Conservation (phyloP, 2,329 filamentous ascomycete species). For the Alternaria longipes region DNA sequence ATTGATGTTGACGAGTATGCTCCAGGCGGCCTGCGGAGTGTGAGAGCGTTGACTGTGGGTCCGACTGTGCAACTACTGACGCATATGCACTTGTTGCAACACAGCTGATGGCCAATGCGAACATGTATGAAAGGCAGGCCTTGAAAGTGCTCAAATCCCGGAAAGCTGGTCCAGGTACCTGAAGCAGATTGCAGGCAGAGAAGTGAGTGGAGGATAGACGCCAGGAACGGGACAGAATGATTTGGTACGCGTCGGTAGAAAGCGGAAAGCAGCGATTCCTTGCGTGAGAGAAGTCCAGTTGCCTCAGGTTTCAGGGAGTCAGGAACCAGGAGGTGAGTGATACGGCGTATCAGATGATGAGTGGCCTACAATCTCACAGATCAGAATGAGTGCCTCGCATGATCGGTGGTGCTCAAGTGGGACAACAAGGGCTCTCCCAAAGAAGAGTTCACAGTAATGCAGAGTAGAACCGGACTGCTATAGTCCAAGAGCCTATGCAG, state of each 20-base stretch:
- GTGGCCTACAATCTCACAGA: constrained; percentile 33
- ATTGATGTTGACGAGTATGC: constrained; percentile 1
- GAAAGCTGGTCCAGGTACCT: constrained; percentile 20
- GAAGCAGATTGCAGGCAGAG: constrained; percentile 15
- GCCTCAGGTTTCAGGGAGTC: constrained; percentile 30
- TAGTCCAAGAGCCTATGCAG: constrained; percentile 9
- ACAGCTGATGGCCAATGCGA: constrained; percentile 27
- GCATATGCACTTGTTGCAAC: constrained; percentile 18
- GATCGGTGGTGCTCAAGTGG: constrained; percentile 29
- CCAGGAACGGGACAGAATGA: constrained; percentile 28
- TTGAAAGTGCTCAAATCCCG: constrained; percentile 9
- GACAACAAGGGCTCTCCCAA: constrained; percentile 33
- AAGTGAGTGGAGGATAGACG: constrained; percentile 21
- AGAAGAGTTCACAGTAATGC: constrained; percentile 28
- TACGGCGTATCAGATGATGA: constrained; percentile 35
- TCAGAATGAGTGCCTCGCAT: constrained; percentile 44
- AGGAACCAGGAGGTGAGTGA: constrained; percentile 22
- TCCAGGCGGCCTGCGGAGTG: constrained; percentile 13
- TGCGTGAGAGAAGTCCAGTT: constrained; percentile 29
- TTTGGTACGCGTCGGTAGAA: constrained; percentile 26
- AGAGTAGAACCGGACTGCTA: constrained; percentile 19
- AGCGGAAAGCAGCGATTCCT: constrained; percentile 39
- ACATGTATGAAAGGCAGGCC: constrained; percentile 20
- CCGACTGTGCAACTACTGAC: constrained; percentile 24
- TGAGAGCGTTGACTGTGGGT: constrained; percentile 4